These are phyloP conservation scores for Fusarium verticillioides DNA, from an alignment of 2,329 filamentous ascomycete species.

Conservation along the genomic window DNA sequence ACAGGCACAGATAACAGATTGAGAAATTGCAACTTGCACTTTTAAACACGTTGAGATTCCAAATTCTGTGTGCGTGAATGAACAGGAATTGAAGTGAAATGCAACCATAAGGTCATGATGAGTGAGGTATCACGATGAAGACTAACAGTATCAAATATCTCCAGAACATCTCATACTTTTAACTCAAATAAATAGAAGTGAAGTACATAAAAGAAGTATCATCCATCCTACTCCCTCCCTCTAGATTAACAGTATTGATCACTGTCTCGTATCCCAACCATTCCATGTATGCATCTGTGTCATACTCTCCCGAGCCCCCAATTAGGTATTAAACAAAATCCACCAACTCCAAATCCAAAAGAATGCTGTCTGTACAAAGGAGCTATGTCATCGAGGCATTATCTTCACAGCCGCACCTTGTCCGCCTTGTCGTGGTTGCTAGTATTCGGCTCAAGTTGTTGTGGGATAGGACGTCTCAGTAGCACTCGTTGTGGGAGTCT, in stretches of 20 bases:
- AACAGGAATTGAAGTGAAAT: background rate
- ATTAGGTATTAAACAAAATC: conserved; percentile 35
- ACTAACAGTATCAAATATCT: background rate
- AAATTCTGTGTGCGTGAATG: background rate
- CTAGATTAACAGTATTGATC: background rate
- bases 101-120: background rate
- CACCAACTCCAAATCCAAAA: conserved; percentile 28
- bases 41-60: background rate
- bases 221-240: background rate
- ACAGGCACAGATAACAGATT: background rate
- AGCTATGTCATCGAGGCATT: conserved; percentile 9
- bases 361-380: conserved; percentile 32
- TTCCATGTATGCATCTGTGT: conserved; percentile 17
- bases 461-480: conserved; percentile 16
- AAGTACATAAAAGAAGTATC: conserved; percentile 25
- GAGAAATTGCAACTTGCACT: background rate
- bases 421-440: background rate
- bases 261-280: conserved; percentile 4
- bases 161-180: conserved; percentile 9
- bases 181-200: conserved; percentile 18
- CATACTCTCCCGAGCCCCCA: background rate
- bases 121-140: background rate
- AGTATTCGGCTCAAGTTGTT: conserved; percentile 5
- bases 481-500: conserved; percentile 1
- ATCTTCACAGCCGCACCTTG: background rate